Percentiles rank a stretch among this genome's conserved stretches.
These are phyloP conservation scores for Quercus lobata DNA, from an alignment of 331 rosid genomes.

Conservation along the genomic window DNA sequence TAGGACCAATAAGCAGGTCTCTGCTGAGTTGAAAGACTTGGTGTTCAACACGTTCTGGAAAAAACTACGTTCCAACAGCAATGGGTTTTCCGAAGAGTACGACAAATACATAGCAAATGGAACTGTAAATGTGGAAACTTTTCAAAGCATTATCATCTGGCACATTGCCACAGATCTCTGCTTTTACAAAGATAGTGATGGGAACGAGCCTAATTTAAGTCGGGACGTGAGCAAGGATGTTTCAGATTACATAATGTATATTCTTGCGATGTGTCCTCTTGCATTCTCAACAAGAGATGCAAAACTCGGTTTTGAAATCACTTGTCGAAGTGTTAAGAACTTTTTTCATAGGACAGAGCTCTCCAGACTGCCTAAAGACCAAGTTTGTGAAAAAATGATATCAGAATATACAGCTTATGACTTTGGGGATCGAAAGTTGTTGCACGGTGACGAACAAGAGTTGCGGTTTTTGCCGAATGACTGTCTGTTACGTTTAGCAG, in stretches of 20 bases:
- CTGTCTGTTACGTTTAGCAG: rapidly evolving
- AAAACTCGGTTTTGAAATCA: neutral
- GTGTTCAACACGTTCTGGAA: neutral
- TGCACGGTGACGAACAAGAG: too few species aligned
- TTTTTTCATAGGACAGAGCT: too few species aligned
- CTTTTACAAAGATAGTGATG: neutral
- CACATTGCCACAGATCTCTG: neutral
- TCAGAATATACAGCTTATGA: too few species aligned
- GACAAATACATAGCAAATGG: neutral
- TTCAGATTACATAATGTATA: conserved; percentile 4
- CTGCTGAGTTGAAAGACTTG: neutral
- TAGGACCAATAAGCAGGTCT: too few species aligned
- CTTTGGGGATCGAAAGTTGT: too few species aligned
- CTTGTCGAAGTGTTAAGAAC: too few species aligned
- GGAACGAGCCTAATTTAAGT: rapidly evolving
- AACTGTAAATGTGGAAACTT: neutral
- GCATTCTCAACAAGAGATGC: neutral
- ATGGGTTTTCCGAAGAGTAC: too few species aligned
- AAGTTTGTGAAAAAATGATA: too few species aligned
- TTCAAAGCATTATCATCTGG: neutral
- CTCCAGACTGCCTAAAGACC: too few species aligned
- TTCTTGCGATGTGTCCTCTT: neutral
- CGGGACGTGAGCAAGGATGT: neutral
- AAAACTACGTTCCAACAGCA: too few species aligned
- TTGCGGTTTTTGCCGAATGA: too few species aligned